Evolutionary conservation across 306 rosid species (phyloP).

Genomic region (Malus fusca): DNA sequence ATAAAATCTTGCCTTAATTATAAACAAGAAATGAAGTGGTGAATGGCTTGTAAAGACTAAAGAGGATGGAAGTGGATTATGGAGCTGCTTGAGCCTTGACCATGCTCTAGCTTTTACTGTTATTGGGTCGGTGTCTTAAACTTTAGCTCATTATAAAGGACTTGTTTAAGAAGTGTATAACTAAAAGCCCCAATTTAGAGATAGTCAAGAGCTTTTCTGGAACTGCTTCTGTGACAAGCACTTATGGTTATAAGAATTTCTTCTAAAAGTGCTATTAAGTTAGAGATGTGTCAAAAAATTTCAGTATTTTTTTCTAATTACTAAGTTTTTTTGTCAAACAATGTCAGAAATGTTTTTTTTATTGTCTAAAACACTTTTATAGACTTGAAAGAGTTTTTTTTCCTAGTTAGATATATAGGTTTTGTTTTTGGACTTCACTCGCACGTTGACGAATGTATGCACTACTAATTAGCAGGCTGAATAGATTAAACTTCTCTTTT

Average conservation of each 20-base stretch:
- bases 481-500: not conserved
- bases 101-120: not conserved
- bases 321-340: not conserved
- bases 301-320: no score
- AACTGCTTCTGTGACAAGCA: not conserved
- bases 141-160: no score
- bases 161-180: no score
- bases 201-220: not conserved
- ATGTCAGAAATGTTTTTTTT: no score
- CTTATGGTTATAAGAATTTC: no score
- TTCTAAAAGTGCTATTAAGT: not conserved
- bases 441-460: not conserved
- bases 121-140: not conserved
- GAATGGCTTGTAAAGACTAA: not conserved
- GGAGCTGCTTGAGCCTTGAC: not conserved
- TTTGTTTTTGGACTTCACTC: not conserved
- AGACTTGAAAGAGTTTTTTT: not conserved
- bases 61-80: not conserved
- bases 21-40: not conserved
- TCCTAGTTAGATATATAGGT: not conserved
- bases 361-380: not conserved
- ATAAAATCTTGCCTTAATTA: not conserved
- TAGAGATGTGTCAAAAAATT: no score
- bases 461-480: not conserved
- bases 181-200: not conserved